Evolutionary conservation across 1,139 yeast species (phyloP).

Genomic region (Candida tropicalis): DNA sequence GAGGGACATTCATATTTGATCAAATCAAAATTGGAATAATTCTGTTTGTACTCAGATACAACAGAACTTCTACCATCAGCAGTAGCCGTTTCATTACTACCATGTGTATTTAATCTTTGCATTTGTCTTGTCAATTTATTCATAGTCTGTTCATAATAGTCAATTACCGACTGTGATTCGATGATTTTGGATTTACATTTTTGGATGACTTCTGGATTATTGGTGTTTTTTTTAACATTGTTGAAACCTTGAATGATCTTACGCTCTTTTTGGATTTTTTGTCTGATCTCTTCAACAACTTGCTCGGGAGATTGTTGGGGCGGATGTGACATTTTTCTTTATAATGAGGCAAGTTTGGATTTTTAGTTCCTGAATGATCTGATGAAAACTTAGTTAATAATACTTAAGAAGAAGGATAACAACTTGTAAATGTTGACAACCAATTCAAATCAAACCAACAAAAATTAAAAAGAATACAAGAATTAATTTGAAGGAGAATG

Average conservation of each 20-base stretch:
- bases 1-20: constrained; percentile 93
- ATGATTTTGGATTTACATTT: constrained; percentile 88
- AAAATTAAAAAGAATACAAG: neutral
- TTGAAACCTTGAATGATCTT: constrained; percentile 89
- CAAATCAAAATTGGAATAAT: constrained; percentile 72
- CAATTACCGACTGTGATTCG: constrained; percentile 89
- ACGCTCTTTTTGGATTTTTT: constrained; percentile 84
- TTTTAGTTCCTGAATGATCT: neutral
- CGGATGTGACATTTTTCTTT: constrained; percentile 9
- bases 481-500: neutral
- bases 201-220: constrained; percentile 81
- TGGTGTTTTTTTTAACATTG: constrained; percentile 73
- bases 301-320: constrained; percentile 21
- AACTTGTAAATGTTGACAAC: no score
- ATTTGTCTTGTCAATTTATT: constrained; percentile 55
- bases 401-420: no score
- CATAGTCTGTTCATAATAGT: constrained; percentile 79
- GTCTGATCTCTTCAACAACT: constrained; percentile 63
- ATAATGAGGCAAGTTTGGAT: neutral
- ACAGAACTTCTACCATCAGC: constrained; percentile 13
- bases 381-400: no score
- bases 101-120: constrained; percentile 13
- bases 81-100: constrained; percentile 11
- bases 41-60: constrained; percentile 32
- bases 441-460: neutral